Evolutionary conservation across 2,329 filamentous ascomycete species (phyloP).

Genomic region (Nothopassalora personata): DNA sequence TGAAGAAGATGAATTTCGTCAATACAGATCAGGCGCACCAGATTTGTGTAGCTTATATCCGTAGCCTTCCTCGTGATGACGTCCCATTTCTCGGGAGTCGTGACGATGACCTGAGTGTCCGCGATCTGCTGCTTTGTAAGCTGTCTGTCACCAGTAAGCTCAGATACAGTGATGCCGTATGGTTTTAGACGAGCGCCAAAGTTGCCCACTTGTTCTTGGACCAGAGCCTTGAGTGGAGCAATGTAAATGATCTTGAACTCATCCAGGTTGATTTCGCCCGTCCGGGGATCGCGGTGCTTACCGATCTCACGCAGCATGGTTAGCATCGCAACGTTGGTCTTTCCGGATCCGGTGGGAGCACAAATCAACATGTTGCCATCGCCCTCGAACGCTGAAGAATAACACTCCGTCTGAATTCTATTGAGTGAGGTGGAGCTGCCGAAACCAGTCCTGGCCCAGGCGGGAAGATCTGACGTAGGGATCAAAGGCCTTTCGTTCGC

Average conservation of each 20-base stretch:
- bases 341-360: slow-evolving; percentile 93
- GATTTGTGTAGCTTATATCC: slow-evolving; percentile 91
- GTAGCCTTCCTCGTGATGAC: slow-evolving; percentile 97
- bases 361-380: slow-evolving; percentile 98
- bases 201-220: slow-evolving; percentile 97
- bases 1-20: slow-evolving; percentile 97
- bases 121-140: slow-evolving; percentile 98
- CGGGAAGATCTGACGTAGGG: slow-evolving; percentile 80
- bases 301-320: slow-evolving; percentile 94
- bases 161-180: slow-evolving; percentile 88
- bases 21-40: slow-evolving; percentile 94
- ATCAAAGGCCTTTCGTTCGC: slow-evolving; percentile 70
- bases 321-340: slow-evolving; percentile 98
- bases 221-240: slow-evolving; percentile 87
- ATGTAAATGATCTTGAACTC: slow-evolving; percentile 99
- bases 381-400: slow-evolving; percentile 79
- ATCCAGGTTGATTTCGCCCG: slow-evolving; percentile 91
- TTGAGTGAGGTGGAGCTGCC: slow-evolving; percentile 82
- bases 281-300: slow-evolving; percentile 82
- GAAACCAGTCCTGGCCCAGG: slow-evolving; percentile 86
- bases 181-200: slow-evolving; percentile 86
- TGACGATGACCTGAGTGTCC: slow-evolving; percentile 96
- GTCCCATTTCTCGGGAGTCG: slow-evolving; percentile 98
- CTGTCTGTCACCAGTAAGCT: slow-evolving; percentile 94
- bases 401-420: slow-evolving; percentile 92